Conservation (phyloP, 2,329 filamentous ascomycete genomes). For the Cytospora schulzeri region DNA sequence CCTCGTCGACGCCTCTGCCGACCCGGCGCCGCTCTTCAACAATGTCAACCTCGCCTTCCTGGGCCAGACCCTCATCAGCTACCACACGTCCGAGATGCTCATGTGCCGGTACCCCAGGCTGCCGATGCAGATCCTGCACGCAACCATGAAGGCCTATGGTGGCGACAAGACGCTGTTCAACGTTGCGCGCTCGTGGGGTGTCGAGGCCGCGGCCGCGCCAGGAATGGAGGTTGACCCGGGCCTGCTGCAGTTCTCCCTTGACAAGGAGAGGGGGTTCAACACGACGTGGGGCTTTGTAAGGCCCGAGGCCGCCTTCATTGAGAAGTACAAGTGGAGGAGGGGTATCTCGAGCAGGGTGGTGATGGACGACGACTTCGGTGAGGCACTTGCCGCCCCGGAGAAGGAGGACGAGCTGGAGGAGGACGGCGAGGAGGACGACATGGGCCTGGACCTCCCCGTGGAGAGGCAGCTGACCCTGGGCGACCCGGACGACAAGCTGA, state of each 20-base stretch:
- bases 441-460: conserved; percentile 14
- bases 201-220: conserved; percentile 83
- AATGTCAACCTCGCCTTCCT: conserved; percentile 82
- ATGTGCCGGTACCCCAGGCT: conserved; percentile 88
- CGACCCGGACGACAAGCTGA: conserved; percentile 33
- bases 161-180: conserved; percentile 73
- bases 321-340: conserved; percentile 61
- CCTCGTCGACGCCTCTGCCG: conserved; percentile 83
- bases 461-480: conserved; percentile 29
- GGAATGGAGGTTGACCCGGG: conserved; percentile 92
- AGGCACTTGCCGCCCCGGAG: conserved; percentile 43
- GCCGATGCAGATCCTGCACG: conserved; percentile 83
- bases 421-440: conserved; percentile 32
- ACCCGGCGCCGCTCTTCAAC: conserved; percentile 79
- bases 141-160: conserved; percentile 81
- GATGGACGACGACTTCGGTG: conserved; percentile 83
- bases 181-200: conserved; percentile 84
- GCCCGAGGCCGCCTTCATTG: conserved; percentile 49
- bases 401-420: conserved; percentile 32
- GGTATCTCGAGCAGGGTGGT: conserved; percentile 77
- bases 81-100: conserved; percentile 87
- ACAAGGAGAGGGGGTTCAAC: conserved; percentile 47
- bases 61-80: conserved; percentile 80
- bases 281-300: conserved; percentile 56
- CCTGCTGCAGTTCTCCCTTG: conserved; percentile 74